Evolutionary conservation across 1,284 basidiomycete species (phyloP).

Genomic region (Austroboletus novae-zelandiae): DNA sequence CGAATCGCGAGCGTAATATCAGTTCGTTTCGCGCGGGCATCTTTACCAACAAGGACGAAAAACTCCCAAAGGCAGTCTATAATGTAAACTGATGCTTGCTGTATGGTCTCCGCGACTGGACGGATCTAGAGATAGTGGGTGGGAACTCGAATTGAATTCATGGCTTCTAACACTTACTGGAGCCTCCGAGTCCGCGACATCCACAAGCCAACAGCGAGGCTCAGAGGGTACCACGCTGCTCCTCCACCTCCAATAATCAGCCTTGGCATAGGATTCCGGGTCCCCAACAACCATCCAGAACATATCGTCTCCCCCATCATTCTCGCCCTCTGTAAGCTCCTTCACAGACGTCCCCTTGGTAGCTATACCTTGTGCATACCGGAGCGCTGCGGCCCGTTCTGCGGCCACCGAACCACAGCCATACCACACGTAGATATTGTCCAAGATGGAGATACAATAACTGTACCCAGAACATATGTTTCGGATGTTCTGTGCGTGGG

Average conservation of each 20-base stretch:
- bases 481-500: conserved; percentile 47
- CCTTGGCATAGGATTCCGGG: conserved; percentile 60
- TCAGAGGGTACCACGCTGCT: conserved; percentile 36
- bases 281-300: conserved; percentile 82
- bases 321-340: conserved; percentile 62
- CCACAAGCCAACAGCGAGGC: conserved; percentile 59
- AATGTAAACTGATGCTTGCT: conserved; percentile 51
- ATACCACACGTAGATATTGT: conserved; percentile 74
- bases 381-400: conserved; percentile 59
- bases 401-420: conserved; percentile 58
- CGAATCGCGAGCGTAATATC: conserved; percentile 62
- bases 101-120: conserved; percentile 25
- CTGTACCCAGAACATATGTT: conserved; percentile 80
- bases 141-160: background rate
- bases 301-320: conserved; percentile 62
- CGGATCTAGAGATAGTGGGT: conserved; percentile 25
- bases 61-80: conserved; percentile 75
- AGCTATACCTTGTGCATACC: conserved; percentile 55
- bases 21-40: conserved; percentile 54
- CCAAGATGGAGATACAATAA: conserved; percentile 68
- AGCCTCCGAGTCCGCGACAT: conserved; percentile 34
- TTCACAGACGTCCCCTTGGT: conserved; percentile 39
- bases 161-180: conserved; percentile 33
- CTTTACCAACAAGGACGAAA: conserved; percentile 69
- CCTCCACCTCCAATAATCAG: conserved; percentile 78